Conservation (phyloP, 2,329 filamentous ascomycete species). For the Cercospora zeae-maydis region DNA sequence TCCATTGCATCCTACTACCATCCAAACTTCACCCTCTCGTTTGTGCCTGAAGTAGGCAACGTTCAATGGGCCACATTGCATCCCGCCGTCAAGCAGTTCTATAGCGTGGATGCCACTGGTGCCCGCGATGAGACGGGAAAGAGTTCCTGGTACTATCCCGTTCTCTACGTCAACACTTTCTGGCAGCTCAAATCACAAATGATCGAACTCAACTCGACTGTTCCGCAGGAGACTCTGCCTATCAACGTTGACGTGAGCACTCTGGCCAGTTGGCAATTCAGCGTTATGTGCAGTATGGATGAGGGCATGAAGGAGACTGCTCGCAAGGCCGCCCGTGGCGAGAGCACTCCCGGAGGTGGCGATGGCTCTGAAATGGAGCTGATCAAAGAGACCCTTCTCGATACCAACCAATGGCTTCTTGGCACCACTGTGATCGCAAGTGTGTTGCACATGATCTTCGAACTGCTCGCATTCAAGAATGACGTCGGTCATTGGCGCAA, state of each 20-base stretch:
- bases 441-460: constrained; percentile 88
- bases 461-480: constrained; percentile 93
- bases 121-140: constrained; percentile 79
- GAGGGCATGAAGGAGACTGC: constrained; percentile 81
- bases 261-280: constrained; percentile 84
- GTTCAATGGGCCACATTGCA: constrained; percentile 64
- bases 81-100: constrained; percentile 70
- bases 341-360: constrained; percentile 68
- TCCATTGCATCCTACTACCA: constrained; percentile 85
- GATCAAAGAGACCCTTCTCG: constrained; percentile 90
- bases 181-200: constrained; percentile 94
- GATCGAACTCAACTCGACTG: constrained; percentile 85
- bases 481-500: constrained; percentile 98
- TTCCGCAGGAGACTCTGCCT: constrained; percentile 79
- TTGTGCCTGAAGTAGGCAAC: constrained; percentile 75
- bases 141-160: constrained; percentile 90
- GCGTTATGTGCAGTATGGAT: constrained; percentile 77
- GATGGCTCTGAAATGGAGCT: constrained; percentile 95
- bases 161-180: constrained; percentile 91
- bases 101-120: constrained; percentile 74
- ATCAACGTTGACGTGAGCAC: constrained; percentile 81
- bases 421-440: constrained; percentile 79
- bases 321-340: constrained; percentile 70
- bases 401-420: constrained; percentile 90
- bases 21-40: constrained; percentile 84